Percentiles rank a stretch among this genome's conserved stretches.
phyloP scores from a whole-genome alignment of 2,329 filamentous ascomycete genomes.

The Aphanoascus verrucosus region DNA sequence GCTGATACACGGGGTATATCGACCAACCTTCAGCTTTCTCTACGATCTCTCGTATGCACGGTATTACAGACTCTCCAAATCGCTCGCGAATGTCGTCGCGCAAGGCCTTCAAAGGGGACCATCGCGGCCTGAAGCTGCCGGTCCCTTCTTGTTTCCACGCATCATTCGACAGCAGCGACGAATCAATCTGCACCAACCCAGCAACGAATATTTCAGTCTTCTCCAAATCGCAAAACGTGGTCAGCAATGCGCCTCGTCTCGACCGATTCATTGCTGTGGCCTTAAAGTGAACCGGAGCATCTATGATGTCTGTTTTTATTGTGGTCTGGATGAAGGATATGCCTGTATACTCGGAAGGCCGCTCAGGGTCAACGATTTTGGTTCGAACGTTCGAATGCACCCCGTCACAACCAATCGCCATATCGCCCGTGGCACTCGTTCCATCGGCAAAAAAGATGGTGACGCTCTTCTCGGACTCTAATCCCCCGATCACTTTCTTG shows the following conservation, averaged over 20 bases:
- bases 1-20: conserved; percentile 37
- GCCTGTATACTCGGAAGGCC: conserved; percentile 32
- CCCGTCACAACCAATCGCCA: conserved; percentile 34
- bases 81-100: conserved; percentile 28
- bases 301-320: conserved; percentile 20
- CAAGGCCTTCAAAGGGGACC: conserved; percentile 27
- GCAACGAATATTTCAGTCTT: conserved; percentile 31
- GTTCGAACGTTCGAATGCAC: conserved; percentile 33
- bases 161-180: conserved; percentile 22
- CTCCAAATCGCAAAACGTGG: conserved; percentile 31
- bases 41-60: conserved; percentile 31
- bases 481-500: conserved; percentile 30
- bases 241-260: conserved; percentile 30
- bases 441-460: conserved; percentile 32
- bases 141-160: conserved; percentile 11
- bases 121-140: conserved; percentile 22
- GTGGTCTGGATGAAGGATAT: conserved; percentile 33
- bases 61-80: conserved; percentile 28
- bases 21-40: conserved; percentile 30
- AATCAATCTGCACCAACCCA: conserved; percentile 30
- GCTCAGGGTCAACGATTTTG: conserved; percentile 28
- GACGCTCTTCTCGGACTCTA: conserved; percentile 26
- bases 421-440: conserved; percentile 25
- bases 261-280: conserved; percentile 33
- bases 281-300: conserved; percentile 29